A percentile compares a stretch with the other conserved stretches of the same genome.
These are phyloP conservation scores for Globisporangium cylindrosporum DNA, from an alignment of 352 stramenopile genomes.

Conservation along the genomic window DNA sequence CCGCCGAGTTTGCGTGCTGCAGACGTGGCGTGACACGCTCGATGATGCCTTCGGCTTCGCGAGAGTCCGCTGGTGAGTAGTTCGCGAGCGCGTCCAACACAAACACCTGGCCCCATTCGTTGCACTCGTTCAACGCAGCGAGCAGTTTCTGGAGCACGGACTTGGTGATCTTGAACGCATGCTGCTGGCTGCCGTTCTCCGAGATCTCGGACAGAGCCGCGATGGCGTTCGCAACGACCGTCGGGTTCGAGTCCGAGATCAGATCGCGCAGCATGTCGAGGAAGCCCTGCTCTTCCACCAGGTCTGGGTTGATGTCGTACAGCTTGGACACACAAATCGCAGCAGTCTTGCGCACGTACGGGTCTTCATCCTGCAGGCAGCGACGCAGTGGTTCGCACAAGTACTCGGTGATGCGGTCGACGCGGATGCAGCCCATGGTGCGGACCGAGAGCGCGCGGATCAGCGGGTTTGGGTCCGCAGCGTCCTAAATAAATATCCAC, in stretches of 20 bases:
- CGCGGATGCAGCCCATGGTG: constrained; percentile 99
- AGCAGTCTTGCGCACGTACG: constrained; percentile 99
- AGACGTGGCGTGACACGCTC: constrained; percentile 97
- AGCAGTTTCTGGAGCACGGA: constrained; percentile 98
- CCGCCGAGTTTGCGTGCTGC: constrained; percentile 98
- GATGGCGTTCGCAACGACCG: constrained; percentile 99
- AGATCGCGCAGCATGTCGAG: constrained; percentile 96
- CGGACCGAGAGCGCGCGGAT: constrained; percentile 97
- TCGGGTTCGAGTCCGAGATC: constrained; percentile 98
- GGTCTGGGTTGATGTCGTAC: constrained; percentile 98
- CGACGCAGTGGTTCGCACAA: constrained; percentile 95
- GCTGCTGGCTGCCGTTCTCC: constrained; percentile 90
- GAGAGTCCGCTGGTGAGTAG: constrained; percentile 93
- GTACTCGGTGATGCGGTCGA: constrained; percentile 99
- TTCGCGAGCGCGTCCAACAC: constrained; percentile 96
- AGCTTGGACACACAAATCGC: constrained; percentile 99
- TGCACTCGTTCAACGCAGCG: constrained; percentile 98
- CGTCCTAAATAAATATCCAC: constrained; percentile 32
- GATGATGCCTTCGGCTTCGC: constrained; percentile 98
- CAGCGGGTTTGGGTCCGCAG: constrained; percentile 90
- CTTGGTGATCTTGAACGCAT: constrained; percentile 94
- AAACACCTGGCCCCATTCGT: constrained; percentile 99
- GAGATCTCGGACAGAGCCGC: constrained; percentile 97
- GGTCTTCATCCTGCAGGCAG: constrained; percentile 94
- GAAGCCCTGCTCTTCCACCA: constrained; percentile 96